Base-by-base conservation (phyloP, 2,329 filamentous ascomycete genomes). In the Fusarium mexicanum region DNA sequence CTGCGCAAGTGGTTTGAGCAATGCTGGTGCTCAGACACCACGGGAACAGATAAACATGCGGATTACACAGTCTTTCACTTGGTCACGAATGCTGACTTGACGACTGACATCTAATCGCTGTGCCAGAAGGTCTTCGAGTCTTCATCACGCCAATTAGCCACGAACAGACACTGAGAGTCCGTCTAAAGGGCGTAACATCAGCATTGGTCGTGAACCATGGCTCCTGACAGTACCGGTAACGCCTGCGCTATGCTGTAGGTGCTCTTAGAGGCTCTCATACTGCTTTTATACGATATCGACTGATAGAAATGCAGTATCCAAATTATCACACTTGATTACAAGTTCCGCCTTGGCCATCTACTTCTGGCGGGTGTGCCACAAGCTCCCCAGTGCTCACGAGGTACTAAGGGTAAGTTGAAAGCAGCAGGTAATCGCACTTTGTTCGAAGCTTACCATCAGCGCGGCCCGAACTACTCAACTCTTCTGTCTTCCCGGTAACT, bases 381-480 rank as follows among this genome's bases (percentile, higher is more conserved):
- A 5, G 44, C 24, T 47, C 18, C 24, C 6, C 44, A 26, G 12
- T 13, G 12, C 5, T 12, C 5, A 10, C 7, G 29, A 31, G 29
- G 16, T 8, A 50, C 24, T 1, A 16, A 47, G 44, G 3, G 24
- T 17, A 35, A 4, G 33, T 35, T 8, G 33, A 35, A 35, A 17
- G 33, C 33, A 35, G 26, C 18, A 47, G 9, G 46, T 10, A 29
- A 16, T 48, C 7, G 1, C 16, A 2, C 35, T 33, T 10, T 6
- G 4, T 35, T 11, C 16, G 31, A 35, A 51, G 3, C 8, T 9
- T 31, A 5, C 8, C 47, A 12, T 17, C 29, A 31, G 20, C 12
- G 10, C 3, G 16, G 5, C 1, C 14, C 2, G 5, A n/a, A 31
- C 10, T 29, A 31, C 14, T 2, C 0, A 51, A 4, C 8, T 11